These are phyloP conservation scores for Mycena floridula DNA, from an alignment of 768 basidiomycete genomes.

Conservation along the genomic window DNA sequence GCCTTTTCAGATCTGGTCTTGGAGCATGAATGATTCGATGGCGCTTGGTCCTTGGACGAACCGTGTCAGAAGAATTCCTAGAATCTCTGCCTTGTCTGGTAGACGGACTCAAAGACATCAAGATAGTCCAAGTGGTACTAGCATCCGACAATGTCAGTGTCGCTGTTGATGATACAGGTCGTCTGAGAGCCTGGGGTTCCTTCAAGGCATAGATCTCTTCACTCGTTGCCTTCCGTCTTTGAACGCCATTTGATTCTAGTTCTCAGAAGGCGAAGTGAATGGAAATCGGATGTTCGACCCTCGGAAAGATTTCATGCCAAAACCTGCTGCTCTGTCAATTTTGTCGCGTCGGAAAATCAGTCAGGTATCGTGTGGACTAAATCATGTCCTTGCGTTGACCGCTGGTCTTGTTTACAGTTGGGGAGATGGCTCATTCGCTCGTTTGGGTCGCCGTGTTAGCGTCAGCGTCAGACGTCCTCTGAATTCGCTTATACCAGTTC, in stretches of 20 bases:
- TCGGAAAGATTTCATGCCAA: conserved; percentile 4
- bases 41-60: conserved; percentile 9
- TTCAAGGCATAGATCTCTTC: conserved; percentile 4
- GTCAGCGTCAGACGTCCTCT: neutral
- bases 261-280: conserved; percentile 7
- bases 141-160: conserved; percentile 11
- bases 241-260: neutral
- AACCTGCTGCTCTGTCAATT: conserved; percentile 4
- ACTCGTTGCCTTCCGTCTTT: neutral
- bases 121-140: conserved; percentile 4
- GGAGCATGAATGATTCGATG: conserved; percentile 10
- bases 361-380: conserved; percentile 6
- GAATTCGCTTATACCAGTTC: conserved; percentile 7
- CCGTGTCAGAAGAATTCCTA: neutral
- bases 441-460: conserved; percentile 8
- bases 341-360: conserved; percentile 6
- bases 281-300: conserved; percentile 8
- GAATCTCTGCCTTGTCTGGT: conserved; percentile 8
- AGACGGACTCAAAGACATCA: conserved; percentile 3
- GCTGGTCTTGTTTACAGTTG: conserved; percentile 10
- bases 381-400: conserved; percentile 11
- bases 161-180: conserved; percentile 6
- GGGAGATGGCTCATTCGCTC: conserved; percentile 7
- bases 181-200: conserved; percentile 12
- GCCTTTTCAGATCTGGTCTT: conserved; percentile 10